Evolutionary conservation across 345 rosid species (phyloP).

Genomic region (Eucalyptus erythrocorys): DNA sequence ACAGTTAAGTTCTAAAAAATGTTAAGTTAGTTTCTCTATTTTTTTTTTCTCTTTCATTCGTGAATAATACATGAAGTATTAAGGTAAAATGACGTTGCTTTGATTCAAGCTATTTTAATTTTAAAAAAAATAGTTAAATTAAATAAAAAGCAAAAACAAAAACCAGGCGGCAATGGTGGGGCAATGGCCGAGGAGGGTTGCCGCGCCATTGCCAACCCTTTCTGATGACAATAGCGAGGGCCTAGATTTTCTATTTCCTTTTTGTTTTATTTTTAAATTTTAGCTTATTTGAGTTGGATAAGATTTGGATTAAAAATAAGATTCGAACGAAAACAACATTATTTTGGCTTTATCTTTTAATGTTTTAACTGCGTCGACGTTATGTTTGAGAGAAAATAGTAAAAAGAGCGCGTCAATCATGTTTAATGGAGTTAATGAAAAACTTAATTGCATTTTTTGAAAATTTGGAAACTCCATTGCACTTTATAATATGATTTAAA

Average conservation of each 20-base stretch:
- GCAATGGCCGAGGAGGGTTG: fast-evolving
- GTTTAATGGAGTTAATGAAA: neutral
- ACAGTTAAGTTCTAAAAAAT: neutral
- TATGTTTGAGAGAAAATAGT: neutral
- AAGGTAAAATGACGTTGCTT: neutral
- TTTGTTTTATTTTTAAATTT: fast-evolving
- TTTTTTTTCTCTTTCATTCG: no score
- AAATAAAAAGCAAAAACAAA: neutral
- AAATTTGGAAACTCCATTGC: neutral
- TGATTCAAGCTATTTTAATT: neutral
- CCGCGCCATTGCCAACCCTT: neutral
- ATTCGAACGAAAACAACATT: neutral
- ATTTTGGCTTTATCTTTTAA: neutral
- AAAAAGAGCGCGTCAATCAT: neutral
- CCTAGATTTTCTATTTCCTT: neutral
- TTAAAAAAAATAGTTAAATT: neutral
- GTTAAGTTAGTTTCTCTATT: no score
- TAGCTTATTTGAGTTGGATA: neutral
- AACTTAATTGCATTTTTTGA: neutral
- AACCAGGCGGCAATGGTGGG: neutral
- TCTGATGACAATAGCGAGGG: neutral
- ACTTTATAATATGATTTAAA: neutral
- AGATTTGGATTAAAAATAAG: neutral
- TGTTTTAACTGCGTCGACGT: neutral
- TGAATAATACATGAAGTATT: neutral